Base-by-base conservation (phyloP, 1,284 basidiomycete genomes). In the Grifola frondosa region DNA sequence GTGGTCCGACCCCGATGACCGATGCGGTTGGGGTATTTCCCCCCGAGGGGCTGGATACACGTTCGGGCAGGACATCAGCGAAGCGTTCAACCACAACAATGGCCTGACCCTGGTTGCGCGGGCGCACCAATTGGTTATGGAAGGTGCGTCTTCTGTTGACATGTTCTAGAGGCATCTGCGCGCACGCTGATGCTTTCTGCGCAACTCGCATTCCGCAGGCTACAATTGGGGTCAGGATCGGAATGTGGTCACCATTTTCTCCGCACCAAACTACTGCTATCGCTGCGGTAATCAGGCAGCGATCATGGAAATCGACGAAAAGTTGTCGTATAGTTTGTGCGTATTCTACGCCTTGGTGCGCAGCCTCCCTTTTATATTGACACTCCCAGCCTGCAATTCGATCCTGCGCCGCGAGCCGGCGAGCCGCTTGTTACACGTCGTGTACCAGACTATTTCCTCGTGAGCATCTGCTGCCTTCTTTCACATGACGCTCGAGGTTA, bases 261-360 rank as follows among this genome's bases (percentile, higher is more conserved):
- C 95, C 53, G 96, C 96, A 58, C 96, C 96, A 36, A 97, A 97
- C 72, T 97, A 97, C 72, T 99, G 97, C 73, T 99, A 99, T 77
- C 81, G 97, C 65, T 99, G 97, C 67, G 96, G 96, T 43, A 99
- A 99, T 70, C 97, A 99, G 66, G 96, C 96, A 36, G 97, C 97
- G 37, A 99, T 99, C 67, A 97, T 99, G 88, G 96, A 99, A 72
- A 97, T 99, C 68, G 96, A 99, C 70, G 97, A 99, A 79, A 94
- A 94, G 76, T 76, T 95, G 80, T 91, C 91, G 50, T 93, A 93
- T 69, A 93, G 87, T 69, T 93, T 93, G 88, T 89, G 58, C 45
- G 87, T 76, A 13, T 20, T 40, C 44, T 37, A 36, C 23, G 26
- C 4, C 31, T 10, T 21, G 13, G 15, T 51, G 16, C 49, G 25